Conservation (phyloP, 176 grass and related monocot genomes). For the Coix lacrymajobi region DNA sequence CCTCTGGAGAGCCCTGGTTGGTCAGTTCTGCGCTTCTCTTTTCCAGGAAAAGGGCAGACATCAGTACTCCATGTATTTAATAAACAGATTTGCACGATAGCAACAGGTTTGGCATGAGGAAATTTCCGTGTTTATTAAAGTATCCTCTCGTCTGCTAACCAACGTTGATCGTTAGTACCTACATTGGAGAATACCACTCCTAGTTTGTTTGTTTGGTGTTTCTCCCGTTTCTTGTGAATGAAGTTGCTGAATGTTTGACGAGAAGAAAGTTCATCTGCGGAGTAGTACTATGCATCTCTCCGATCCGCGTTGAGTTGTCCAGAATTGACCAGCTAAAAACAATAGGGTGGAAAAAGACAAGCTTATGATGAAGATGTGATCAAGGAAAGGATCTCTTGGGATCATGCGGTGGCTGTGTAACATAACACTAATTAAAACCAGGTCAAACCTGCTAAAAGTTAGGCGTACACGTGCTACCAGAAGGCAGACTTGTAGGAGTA, state of each 20-base stretch:
- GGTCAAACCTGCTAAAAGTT: slow-evolving; percentile 7
- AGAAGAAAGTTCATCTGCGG: not conserved
- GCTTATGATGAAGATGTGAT: not conserved
- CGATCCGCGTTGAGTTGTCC: not conserved
- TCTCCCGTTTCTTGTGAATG: slow-evolving; percentile 5
- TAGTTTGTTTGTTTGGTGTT: not conserved
- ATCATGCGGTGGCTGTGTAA: slow-evolving; percentile 5
- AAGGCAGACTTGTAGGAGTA: not conserved
- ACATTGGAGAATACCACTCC: not conserved
- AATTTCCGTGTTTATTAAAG: not conserved
- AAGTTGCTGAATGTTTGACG: not conserved
- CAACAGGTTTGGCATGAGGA: not conserved
- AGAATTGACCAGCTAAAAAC: not conserved
- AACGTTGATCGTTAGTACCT: not conserved
- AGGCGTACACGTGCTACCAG: not conserved
- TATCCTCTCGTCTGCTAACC: not conserved
- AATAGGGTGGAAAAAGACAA: too few relatives aligned
- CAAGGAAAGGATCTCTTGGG: slow-evolving; percentile 8
- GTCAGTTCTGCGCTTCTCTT: not conserved
- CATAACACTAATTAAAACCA: not conserved
- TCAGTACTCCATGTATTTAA: not conserved
- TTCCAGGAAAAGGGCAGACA: not conserved
- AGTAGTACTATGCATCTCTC: not conserved
- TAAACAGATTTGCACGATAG: not conserved
- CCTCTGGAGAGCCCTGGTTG: not conserved